A percentile compares a stretch with the other conserved stretches of the same genome.
Conservation (phyloP, 805 yeast genomes). For the Zygoascus ofunaensis region DNA sequence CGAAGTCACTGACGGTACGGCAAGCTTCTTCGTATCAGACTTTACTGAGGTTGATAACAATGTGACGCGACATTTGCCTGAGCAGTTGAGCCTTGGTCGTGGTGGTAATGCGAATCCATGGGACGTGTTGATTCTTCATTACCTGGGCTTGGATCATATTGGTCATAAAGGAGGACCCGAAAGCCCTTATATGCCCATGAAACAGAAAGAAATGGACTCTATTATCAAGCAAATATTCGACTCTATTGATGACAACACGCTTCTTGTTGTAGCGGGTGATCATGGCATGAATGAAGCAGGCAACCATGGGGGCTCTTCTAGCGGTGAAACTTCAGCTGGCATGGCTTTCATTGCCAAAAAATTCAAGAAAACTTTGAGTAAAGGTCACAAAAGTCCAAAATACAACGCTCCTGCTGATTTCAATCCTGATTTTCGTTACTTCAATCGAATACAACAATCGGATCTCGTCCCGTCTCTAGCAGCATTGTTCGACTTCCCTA, state of each 20-base stretch:
- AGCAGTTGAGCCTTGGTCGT: constrained; percentile 47
- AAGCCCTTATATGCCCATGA: constrained; percentile 69
- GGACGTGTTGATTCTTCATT: constrained; percentile 86
- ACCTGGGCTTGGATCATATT: constrained; percentile 90
- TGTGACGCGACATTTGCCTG: constrained; percentile 77
- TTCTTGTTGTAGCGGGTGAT: constrained; percentile 77
- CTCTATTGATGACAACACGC: constrained; percentile 37
- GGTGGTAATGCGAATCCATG: constrained; percentile 39
- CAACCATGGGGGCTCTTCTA: constrained; percentile 92
- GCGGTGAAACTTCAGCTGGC: constrained; percentile 87
- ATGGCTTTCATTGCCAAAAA: constrained; percentile 59
- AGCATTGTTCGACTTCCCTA: constrained; percentile 49
- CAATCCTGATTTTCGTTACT: constrained; percentile 44
- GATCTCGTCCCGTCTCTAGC: constrained; percentile 68
- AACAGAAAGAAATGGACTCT: constrained; percentile 79
- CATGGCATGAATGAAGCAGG: constrained; percentile 97
- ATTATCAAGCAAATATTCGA: constrained; percentile 48
- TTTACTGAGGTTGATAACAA: constrained; percentile 89
- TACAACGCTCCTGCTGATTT: constrained; percentile 11
- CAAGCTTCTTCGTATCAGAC: constrained; percentile 90
- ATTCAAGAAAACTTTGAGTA: constrained; percentile 29
- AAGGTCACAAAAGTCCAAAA: too few relatives aligned
- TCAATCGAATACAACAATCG: constrained; percentile 48
- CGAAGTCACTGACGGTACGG: constrained; percentile 68
- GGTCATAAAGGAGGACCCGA: constrained; percentile 95